Conservation (phyloP, 2,329 filamentous ascomycete genomes). For the Colletotrichum gigasporum region DNA sequence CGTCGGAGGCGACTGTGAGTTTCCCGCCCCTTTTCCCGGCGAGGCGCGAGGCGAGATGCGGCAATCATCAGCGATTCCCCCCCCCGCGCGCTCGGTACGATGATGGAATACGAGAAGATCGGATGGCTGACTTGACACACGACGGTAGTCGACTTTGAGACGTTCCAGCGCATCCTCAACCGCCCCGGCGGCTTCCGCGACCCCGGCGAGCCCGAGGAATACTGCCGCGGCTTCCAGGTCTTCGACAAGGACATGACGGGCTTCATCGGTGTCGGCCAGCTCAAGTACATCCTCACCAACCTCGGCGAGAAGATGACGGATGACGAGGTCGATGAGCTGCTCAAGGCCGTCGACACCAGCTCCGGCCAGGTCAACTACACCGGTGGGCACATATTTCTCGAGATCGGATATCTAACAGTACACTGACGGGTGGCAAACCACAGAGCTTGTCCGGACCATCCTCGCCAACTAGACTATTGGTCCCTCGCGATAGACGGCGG, state of each 20-base stretch:
- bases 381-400: too few relatives aligned
- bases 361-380: conserved; percentile 98
- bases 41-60: too few relatives aligned
- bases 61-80: not conserved
- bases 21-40: rapidly evolving
- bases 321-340: conserved; percentile 97
- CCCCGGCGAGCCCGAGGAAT: conserved; percentile 96
- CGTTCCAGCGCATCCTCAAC: conserved; percentile 96
- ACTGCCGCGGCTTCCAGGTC: conserved; percentile 98
- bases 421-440: not conserved
- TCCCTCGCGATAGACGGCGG: not conserved
- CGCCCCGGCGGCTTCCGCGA: conserved; percentile 98
- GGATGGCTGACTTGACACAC: conserved; percentile 48
- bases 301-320: conserved; percentile 99
- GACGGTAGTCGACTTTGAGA: conserved; percentile 99
- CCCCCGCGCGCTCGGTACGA: not conserved
- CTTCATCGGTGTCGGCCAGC: conserved; percentile 96
- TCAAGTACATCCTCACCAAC: conserved; percentile 98
- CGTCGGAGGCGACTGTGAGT: conserved; percentile 90
- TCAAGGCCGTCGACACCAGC: conserved; percentile 97
- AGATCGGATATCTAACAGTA: too few relatives aligned
- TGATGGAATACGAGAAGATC: not conserved
- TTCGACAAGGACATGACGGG: conserved; percentile 99
- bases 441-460: conserved; percentile 86
- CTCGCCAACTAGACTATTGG: conserved; percentile 74